phyloP scores from a whole-genome alignment of 2,329 filamentous ascomycete genomes.

The Tolypocladium ophioglossoides region DNA sequence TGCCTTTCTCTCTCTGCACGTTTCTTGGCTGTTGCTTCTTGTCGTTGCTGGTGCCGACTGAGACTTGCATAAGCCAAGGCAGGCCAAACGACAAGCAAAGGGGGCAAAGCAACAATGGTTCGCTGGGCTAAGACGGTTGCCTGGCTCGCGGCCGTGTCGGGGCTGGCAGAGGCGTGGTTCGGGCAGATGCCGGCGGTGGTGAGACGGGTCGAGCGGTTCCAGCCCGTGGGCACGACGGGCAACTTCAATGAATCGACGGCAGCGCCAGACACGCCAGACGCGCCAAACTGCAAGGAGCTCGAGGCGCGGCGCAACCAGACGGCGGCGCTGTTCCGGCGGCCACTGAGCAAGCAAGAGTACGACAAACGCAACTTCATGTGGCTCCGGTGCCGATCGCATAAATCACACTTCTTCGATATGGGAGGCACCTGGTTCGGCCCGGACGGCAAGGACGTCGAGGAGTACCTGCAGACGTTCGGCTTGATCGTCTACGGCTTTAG shows the following conservation, averaged over 20 bases:
- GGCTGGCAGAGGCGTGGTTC: neutral
- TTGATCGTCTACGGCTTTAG: neutral
- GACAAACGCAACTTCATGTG: conserved; percentile 1
- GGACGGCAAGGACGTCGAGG: neutral
- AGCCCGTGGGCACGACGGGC: neutral
- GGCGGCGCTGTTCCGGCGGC: neutral
- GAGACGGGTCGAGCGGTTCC: neutral
- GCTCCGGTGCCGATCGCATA: neutral
- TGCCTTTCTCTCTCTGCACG: neutral
- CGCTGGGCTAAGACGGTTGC: neutral
- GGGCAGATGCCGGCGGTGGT: too few species aligned
- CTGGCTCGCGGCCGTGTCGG: neutral
- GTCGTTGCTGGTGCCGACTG: neutral
- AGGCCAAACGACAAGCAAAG: neutral
- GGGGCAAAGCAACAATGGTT: neutral
- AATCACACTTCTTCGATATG: neutral
- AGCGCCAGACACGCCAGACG: too few species aligned
- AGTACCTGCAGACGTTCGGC: too few species aligned
- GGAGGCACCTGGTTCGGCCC: neutral
- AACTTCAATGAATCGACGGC: neutral
- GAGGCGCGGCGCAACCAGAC: neutral
- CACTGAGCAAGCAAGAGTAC: neutral
- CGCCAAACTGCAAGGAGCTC: neutral
- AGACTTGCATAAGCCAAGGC: neutral
- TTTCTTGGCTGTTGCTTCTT: neutral